A percentile compares a stretch with the other conserved stretches of the same genome.
Conservation (phyloP, 1,284 basidiomycete species). For the Sanghuangporus baumii region DNA sequence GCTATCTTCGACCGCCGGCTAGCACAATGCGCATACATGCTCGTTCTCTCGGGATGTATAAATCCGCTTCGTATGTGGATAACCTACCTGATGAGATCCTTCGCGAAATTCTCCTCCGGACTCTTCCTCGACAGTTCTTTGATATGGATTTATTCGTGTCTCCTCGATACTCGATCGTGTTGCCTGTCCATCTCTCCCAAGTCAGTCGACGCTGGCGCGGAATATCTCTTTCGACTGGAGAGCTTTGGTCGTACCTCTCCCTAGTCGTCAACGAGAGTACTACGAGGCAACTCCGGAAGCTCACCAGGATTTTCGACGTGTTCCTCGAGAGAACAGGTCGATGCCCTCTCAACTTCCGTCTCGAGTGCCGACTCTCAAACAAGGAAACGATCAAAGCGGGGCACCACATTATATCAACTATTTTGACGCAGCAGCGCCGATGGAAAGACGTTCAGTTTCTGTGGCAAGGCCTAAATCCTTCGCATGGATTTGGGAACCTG, state of each 20-base stretch:
- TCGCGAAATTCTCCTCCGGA: not conserved
- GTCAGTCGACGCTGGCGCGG: not conserved
- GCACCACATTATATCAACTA: not conserved
- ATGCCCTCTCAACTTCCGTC: not conserved
- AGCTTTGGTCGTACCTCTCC: not conserved
- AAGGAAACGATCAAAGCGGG: not conserved
- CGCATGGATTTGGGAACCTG: not conserved
- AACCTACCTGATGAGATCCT: not conserved
- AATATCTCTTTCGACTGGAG: not conserved
- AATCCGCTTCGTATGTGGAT: not conserved
- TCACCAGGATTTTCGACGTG: not conserved
- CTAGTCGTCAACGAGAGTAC: not conserved
- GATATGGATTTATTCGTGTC: not conserved
- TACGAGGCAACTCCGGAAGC: not conserved
- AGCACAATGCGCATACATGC: not conserved
- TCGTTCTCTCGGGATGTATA: not conserved
- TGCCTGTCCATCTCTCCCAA: not conserved
- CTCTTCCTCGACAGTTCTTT: not conserved
- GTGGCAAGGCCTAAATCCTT: not conserved
- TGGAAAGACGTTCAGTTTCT: not conserved
- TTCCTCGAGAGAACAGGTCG: not conserved
- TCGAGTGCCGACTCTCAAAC: not conserved
- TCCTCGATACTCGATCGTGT: not conserved
- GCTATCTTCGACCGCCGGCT: too few species aligned
- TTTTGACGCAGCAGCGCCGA: not conserved